These are phyloP conservation scores for Symbiodinium natans DNA, from an alignment of 73 alveolate genomes.

Conservation along the genomic window DNA sequence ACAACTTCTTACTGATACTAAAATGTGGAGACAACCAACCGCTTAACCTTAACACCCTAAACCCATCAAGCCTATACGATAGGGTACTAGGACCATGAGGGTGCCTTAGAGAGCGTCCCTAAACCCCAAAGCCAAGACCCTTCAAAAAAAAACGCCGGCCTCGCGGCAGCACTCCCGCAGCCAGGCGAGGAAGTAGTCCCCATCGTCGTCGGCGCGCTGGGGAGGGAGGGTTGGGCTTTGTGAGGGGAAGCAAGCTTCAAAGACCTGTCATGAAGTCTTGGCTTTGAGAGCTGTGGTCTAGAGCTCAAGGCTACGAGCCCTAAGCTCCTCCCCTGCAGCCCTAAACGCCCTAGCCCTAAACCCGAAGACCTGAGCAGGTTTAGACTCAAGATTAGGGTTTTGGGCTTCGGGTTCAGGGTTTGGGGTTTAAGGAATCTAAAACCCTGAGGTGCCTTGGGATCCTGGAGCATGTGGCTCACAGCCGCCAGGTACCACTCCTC, in stretches of 20 bases:
- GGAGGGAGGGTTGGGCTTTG: no score
- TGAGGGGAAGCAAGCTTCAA: background rate
- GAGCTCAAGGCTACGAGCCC: background rate
- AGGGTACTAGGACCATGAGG: no score
- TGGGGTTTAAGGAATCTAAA: no score
- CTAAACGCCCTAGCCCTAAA: background rate
- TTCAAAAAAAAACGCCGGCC: no score
- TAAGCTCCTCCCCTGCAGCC: background rate
- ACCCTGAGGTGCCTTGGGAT: conserved; percentile 52
- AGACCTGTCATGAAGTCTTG: background rate
- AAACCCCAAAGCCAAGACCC: no score
- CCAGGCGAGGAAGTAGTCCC: conserved; percentile 94
- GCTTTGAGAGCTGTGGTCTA: background rate
- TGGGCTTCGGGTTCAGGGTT: background rate
- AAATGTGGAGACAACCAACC: no score
- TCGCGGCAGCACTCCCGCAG: conserved; percentile 61
- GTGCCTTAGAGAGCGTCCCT: no score
- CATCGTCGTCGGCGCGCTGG: conserved; percentile 84
- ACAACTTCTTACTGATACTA: no score
- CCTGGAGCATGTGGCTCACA: conserved; percentile 38
- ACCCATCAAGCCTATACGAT: no score
- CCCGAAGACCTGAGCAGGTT: background rate
- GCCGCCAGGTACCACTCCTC: conserved; percentile 72
- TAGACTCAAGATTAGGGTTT: background rate
- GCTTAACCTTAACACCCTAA: no score